phyloP scores from a whole-genome alignment of 352 stramenopile species.

The Globisporangium apiculatum region DNA sequence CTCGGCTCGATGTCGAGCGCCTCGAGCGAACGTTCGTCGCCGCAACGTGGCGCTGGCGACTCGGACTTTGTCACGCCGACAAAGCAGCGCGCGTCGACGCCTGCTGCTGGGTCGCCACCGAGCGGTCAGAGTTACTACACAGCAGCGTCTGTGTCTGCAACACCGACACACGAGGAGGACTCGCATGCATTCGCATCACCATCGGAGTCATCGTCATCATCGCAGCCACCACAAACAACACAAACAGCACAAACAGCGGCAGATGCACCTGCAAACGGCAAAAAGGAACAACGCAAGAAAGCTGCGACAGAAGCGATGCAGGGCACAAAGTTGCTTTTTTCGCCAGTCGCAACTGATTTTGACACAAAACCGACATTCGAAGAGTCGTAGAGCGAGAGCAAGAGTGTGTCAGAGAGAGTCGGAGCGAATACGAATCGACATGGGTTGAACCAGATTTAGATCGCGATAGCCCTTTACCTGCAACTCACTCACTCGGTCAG shows the following conservation, averaged over 20 bases:
- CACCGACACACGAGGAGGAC: neutral
- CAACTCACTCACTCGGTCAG: too few relatives aligned
- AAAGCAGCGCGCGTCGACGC: neutral
- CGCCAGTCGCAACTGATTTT: slow-evolving; percentile 25
- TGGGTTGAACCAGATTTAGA: too few relatives aligned
- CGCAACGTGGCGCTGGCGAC: neutral
- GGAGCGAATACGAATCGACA: too few relatives aligned
- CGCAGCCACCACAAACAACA: too few relatives aligned
- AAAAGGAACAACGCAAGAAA: slow-evolving; percentile 11
- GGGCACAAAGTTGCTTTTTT: slow-evolving; percentile 37
- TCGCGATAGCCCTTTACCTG: too few relatives aligned
- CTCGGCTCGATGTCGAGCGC: slow-evolving; percentile 3
- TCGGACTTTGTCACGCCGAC: slow-evolving; percentile 5
- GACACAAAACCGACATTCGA: slow-evolving; percentile 9
- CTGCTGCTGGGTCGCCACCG: neutral
- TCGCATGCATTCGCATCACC: neutral
- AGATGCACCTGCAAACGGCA: neutral
- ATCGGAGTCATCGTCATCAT: neutral
- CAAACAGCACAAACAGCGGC: neutral
- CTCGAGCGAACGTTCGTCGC: slow-evolving; percentile 1
- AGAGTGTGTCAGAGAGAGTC: neutral
- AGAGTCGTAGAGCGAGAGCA: too few relatives aligned
- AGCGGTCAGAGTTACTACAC: slow-evolving; percentile 4
- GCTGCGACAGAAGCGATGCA: slow-evolving; percentile 16
- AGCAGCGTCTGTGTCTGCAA: neutral